These are phyloP conservation scores for Achlya hypogyna DNA, from an alignment of 352 stramenopile genomes.

Conservation along the genomic window DNA sequence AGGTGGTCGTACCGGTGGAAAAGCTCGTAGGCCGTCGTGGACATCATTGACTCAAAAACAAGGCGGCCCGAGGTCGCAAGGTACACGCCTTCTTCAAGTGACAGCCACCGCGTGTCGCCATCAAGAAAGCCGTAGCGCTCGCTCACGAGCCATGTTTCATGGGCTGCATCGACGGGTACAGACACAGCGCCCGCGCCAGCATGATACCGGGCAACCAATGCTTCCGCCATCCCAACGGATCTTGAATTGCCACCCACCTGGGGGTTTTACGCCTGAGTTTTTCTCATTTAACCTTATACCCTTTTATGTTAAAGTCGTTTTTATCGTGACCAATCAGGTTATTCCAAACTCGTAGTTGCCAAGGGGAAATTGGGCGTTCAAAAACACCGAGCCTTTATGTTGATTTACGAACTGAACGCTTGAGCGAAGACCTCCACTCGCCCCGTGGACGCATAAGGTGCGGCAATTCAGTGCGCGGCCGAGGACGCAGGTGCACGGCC, in stretches of 20 bases:
- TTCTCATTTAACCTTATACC: background rate
- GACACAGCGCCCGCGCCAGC: background rate
- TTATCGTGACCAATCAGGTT: too few species aligned
- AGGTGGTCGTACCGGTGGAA: background rate
- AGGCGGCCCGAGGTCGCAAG: background rate
- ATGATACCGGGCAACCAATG: background rate
- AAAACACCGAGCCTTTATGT: too few species aligned
- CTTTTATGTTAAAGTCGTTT: too few species aligned
- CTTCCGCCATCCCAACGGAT: background rate
- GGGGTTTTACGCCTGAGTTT: background rate
- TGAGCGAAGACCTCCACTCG: too few species aligned
- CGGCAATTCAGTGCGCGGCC: too few species aligned
- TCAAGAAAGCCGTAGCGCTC: background rate
- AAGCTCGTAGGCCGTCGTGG: background rate
- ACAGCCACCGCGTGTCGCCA: background rate
- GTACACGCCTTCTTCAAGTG: slow-evolving; percentile 10
- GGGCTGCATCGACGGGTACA: background rate
- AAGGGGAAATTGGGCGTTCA: too few species aligned
- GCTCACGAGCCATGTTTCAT: background rate
- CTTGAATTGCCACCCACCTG: background rate
- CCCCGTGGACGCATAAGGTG: too few species aligned
- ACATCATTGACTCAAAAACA: background rate
- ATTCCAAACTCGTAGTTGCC: too few species aligned
- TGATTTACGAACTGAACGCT: too few species aligned
- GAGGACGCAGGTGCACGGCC: too few species aligned